A percentile compares a stretch with the other conserved stretches of the same genome.
phyloP scores from a whole-genome alignment of 768 basidiomycete species.

The Mycena metata region DNA sequence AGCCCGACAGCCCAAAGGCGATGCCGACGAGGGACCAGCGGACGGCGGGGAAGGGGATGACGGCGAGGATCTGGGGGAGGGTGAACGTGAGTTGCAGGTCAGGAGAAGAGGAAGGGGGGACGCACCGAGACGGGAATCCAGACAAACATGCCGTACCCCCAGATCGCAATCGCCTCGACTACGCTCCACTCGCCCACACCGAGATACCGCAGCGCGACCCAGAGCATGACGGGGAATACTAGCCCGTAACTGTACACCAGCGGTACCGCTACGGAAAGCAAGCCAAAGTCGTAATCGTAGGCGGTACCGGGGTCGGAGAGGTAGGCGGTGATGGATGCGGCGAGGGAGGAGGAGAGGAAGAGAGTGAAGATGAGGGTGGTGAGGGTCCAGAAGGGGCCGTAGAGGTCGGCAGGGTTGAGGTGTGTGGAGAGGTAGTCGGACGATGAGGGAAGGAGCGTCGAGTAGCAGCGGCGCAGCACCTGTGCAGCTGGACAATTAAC shows the following conservation, averaged over 20 bases:
- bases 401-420: slow-evolving; percentile 79
- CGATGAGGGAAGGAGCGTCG: slow-evolving; percentile 81
- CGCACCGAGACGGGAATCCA: slow-evolving; percentile 91
- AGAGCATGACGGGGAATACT: slow-evolving; percentile 83
- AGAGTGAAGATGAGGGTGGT: slow-evolving; percentile 94
- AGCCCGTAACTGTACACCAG: slow-evolving; percentile 92
- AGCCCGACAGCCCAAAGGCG: slow-evolving; percentile 86
- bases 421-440: slow-evolving; percentile 69
- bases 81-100: background rate
- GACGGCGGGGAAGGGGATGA: slow-evolving; percentile 85
- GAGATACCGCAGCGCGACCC: slow-evolving; percentile 87
- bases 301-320: slow-evolving; percentile 70
- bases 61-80: slow-evolving; percentile 77
- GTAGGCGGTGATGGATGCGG: slow-evolving; percentile 89
- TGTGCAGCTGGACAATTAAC: slow-evolving; percentile 39
- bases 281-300: slow-evolving; percentile 87
- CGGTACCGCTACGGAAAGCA: slow-evolving; percentile 85
- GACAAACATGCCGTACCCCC: slow-evolving; percentile 87
- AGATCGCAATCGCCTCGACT: slow-evolving; percentile 83
- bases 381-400: slow-evolving; percentile 98
- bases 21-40: slow-evolving; percentile 84
- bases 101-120: slow-evolving; percentile 22
- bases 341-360: slow-evolving; percentile 94
- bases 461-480: slow-evolving; percentile 83
- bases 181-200: slow-evolving; percentile 93